Conservation (phyloP, 139 green algal genomes). For the Trebouxia sp. region DNA sequence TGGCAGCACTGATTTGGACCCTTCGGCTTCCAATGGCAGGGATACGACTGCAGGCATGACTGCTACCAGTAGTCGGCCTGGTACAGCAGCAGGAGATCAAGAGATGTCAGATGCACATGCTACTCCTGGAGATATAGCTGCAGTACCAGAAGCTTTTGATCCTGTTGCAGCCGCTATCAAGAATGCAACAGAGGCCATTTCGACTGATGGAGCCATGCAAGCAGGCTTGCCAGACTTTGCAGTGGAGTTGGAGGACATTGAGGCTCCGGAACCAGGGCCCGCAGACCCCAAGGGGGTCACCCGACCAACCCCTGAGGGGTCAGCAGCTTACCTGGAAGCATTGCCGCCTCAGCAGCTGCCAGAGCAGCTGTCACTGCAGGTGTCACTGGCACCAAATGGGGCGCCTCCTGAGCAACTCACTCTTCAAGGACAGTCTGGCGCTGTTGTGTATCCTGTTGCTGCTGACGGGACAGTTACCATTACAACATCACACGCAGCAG, state of each 20-base stretch:
- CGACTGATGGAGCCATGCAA: conserved; percentile 15
- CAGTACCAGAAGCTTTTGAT: background rate
- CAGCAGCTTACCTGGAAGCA: background rate
- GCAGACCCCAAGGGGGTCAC: background rate
- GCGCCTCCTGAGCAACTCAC: background rate
- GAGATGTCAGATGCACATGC: background rate
- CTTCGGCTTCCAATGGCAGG: background rate
- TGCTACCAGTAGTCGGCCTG: background rate
- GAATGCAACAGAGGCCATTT: conserved; percentile 18
- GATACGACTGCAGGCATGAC: background rate
- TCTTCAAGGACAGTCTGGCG: background rate
- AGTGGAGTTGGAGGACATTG: background rate
- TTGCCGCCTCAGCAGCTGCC: background rate
- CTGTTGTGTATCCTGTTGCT: background rate
- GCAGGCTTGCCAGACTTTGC: conserved; percentile 1
- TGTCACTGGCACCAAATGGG: background rate
- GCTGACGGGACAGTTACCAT: conserved; percentile 5
- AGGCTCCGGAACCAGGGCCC: background rate
- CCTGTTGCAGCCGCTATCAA: conserved; percentile 1
- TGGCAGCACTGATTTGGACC: background rate
- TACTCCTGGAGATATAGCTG: background rate
- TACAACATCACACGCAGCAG: background rate
- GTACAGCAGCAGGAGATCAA: too few species aligned
- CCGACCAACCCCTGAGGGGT: background rate
- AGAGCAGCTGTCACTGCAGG: conserved; percentile 11